Evolutionary conservation across 2,329 filamentous ascomycete species (phyloP), one percentile per base, ranked within the genome.

Genomic region (Aspergillus chevalieri): DNA sequence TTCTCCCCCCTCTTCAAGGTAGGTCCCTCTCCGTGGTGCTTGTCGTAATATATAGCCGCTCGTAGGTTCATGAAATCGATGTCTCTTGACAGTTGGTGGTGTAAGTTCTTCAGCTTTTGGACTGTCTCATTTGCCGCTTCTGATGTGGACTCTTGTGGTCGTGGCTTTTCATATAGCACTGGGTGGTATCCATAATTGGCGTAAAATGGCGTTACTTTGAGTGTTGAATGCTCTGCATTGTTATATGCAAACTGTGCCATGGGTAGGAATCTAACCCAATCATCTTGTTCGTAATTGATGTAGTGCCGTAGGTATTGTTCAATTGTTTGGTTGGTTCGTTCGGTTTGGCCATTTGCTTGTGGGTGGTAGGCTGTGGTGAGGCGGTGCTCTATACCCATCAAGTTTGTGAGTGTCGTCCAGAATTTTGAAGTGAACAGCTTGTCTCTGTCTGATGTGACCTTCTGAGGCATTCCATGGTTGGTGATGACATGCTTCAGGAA

Each of bases 271-370:
- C 39, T 4, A 9, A n/a, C 33, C 43, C 8, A 50, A 22, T 52
- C 8, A 33, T 53, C 39, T 12, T 53, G n/a, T 10, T 53, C 1
- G 9, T 54, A 52, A 14, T 50, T 52, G 0, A 54, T 21, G 28
- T 48, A 52, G n/a, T 47, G 19, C 21, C 21, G 38, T 43, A 54
- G 17, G n/a, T 54, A 52, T 17, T 52, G n/a, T 43, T 54, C 28
- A 2, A 54, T 2, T 0, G n/a, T 50, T 26, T 53, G 17, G 19
- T 53, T 53, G 4, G 17, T 28, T 44, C 12, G 0, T 42, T 53
- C 10, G 9, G 10, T 53, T 33, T 53, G 17, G 28, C 45, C 19
- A 26, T 53, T 33, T 4, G 3, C 28, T 33, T 33, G 28, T 4
- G 28, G 3, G 28, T 33, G 28, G 5, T 33, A 33, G 14, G 28